phyloP scores from a whole-genome alignment of 148 eudicot genomes.

The Camellia sinensis region DNA sequence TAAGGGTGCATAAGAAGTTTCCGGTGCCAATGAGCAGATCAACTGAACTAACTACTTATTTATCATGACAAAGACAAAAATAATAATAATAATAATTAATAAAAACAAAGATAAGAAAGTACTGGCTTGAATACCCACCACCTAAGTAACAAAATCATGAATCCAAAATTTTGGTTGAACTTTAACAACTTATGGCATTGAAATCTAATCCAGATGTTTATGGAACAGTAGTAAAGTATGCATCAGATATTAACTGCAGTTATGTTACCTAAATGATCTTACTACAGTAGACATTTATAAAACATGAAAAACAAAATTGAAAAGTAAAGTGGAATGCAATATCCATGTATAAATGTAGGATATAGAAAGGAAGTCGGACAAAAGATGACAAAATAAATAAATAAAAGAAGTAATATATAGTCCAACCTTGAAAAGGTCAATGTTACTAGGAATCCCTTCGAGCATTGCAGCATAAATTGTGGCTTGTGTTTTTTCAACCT shows the following conservation, averaged over 20 bases:
- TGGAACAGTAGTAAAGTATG: background rate
- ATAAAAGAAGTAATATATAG: conserved; percentile 2
- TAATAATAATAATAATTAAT: conserved; percentile 1
- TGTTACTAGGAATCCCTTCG: conserved; percentile 94
- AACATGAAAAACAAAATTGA: background rate
- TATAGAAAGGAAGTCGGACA: background rate
- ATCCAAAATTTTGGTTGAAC: background rate
- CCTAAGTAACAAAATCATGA: background rate
- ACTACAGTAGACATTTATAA: background rate
- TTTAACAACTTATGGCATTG: background rate
- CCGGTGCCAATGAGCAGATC: background rate
- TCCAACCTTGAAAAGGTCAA: conserved; percentile 87
- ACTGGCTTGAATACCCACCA: background rate
- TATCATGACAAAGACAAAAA: background rate
- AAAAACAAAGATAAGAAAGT: background rate
- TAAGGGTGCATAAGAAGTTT: background rate
- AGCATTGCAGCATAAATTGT: conserved; percentile 90
- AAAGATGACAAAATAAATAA: conserved; percentile 1
- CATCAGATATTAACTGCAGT: background rate
- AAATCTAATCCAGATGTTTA: background rate
- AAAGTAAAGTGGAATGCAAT: background rate
- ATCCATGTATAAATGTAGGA: background rate
- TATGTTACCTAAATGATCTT: background rate
- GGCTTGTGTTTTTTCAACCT: conserved; percentile 79
- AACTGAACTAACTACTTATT: background rate